phyloP scores from a whole-genome alignment of 192 early-diverging fungal species.

The Coemansia sp. region DNA sequence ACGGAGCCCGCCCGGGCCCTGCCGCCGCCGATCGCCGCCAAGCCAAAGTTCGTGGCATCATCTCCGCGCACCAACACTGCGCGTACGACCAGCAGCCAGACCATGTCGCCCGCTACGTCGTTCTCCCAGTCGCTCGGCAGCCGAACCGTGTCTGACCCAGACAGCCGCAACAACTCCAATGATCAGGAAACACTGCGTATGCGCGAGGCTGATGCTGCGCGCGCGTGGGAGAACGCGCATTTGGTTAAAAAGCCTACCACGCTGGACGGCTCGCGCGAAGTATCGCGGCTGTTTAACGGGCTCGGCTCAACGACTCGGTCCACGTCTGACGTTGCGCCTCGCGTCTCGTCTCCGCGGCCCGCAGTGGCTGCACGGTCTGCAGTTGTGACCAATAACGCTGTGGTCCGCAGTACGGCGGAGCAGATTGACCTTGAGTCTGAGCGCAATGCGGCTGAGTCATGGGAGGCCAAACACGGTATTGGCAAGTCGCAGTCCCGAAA shows the following conservation, averaged over 20 bases:
- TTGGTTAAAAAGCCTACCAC: slow-evolving; percentile 17
- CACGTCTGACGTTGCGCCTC: not conserved
- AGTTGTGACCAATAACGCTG: not conserved
- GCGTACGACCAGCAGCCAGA: slow-evolving; percentile 2
- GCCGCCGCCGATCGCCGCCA: slow-evolving; percentile 6
- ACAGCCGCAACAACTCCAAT: not conserved
- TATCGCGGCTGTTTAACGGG: slow-evolving; percentile 6
- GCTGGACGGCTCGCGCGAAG: slow-evolving; percentile 1
- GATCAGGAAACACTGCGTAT: slow-evolving; percentile 15
- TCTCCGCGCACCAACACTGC: slow-evolving; percentile 10
- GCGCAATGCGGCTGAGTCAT: slow-evolving; percentile 28
- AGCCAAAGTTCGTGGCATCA: not conserved
- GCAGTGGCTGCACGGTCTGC: slow-evolving; percentile 11
- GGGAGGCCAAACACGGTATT: slow-evolving; percentile 31
- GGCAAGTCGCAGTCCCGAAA: slow-evolving; percentile 2
- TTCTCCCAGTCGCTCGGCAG: slow-evolving; percentile 1
- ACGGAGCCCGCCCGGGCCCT: not conserved
- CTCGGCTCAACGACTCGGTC: not conserved
- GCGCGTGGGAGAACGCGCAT: slow-evolving; percentile 33
- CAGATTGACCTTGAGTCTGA: slow-evolving; percentile 10
- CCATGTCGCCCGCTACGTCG: slow-evolving; percentile 2
- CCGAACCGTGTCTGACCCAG: not conserved
- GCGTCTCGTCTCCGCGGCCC: not conserved
- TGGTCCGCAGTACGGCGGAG: slow-evolving; percentile 9
- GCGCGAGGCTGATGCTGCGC: slow-evolving; percentile 21